phyloP scores from a whole-genome alignment of 495 filamentous ascomycete genomes.

The Penicillium turbatum region DNA sequence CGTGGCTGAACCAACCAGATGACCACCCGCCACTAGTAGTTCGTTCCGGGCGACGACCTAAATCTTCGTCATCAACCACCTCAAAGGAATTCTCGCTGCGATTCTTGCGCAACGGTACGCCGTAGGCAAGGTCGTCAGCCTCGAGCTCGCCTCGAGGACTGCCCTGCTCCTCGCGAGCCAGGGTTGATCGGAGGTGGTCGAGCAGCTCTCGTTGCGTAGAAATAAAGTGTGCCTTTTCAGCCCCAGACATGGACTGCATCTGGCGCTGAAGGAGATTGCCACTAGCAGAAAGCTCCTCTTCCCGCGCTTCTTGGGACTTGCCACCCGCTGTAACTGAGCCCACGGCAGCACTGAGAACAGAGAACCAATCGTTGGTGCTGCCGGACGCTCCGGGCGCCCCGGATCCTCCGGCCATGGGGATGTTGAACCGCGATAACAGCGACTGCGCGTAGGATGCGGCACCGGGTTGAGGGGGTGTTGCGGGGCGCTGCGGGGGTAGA shows the following conservation, averaged over 20 bases:
- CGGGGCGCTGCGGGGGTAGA: conserved; percentile 52
- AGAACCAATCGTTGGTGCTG: conserved; percentile 61
- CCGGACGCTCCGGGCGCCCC: conserved; percentile 2
- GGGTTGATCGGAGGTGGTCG: conserved; percentile 62
- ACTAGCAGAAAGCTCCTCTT: conserved; percentile 51
- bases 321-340: conserved; percentile 41
- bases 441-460: conserved; percentile 67
- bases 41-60: conserved; percentile 26
- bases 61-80: conserved; percentile 70
- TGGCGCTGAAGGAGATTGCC: conserved; percentile 63
- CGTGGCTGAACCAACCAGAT: conserved; percentile 38
- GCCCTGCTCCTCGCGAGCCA: conserved; percentile 66
- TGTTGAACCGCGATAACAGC: conserved; percentile 77
- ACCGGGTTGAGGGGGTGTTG: conserved; percentile 47
- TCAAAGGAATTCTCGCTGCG: conserved; percentile 77
- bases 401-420: conserved; percentile 50
- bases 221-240: conserved; percentile 67
- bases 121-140: conserved; percentile 44
- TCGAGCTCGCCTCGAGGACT: conserved; percentile 38
- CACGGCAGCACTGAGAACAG: conserved; percentile 61
- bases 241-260: conserved; percentile 49
- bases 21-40: conserved; percentile 32
- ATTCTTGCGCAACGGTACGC: conserved; percentile 59
- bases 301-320: conserved; percentile 46
- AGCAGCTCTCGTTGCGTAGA: conserved; percentile 69